Percentiles rank a stretch among this genome's conserved stretches.
Conservation (phyloP, 2,329 filamentous ascomycete species). For the Cryphonectria japonica region DNA sequence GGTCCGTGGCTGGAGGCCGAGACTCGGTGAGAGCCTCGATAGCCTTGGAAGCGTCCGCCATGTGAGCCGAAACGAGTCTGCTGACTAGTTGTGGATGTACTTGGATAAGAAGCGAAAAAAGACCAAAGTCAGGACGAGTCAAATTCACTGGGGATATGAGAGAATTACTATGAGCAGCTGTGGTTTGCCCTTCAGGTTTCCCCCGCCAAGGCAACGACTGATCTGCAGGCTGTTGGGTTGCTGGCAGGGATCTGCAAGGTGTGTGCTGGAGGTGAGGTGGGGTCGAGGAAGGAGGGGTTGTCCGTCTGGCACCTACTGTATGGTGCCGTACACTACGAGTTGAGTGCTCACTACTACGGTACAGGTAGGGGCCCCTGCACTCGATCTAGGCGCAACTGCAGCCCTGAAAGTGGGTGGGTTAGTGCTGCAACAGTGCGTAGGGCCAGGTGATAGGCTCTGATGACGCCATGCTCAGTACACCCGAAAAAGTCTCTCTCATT, state of each 20-base stretch:
- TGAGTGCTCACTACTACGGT: no score
- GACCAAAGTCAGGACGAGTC: not conserved
- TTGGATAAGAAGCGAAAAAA: not conserved
- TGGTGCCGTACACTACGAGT: not conserved
- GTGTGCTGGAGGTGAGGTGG: not conserved
- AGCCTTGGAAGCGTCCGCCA: slow-evolving; percentile 42
- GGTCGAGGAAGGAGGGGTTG: not conserved
- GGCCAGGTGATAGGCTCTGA: not conserved
- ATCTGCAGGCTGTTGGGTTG: slow-evolving; percentile 8
- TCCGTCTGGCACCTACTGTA: not conserved
- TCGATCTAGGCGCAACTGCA: slow-evolving; percentile 1
- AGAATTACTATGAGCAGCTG: not conserved
- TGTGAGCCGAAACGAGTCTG: slow-evolving; percentile 16
- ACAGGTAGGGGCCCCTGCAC: not conserved
- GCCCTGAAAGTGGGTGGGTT: slow-evolving; percentile 6
- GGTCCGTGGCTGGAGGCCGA: slow-evolving; percentile 61
- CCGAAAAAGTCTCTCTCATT: not conserved
- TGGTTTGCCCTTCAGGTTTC: not conserved
- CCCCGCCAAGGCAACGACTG: slow-evolving; percentile 3
- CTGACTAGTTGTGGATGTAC: not conserved
- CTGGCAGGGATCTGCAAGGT: slow-evolving; percentile 11
- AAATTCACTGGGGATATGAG: not conserved
- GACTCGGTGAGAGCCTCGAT: slow-evolving; percentile 53
- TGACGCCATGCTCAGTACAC: slow-evolving; percentile 22
- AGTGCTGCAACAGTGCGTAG: not conserved